Evolutionary conservation across 805 yeast genomes (phyloP), one percentile per base, ranked within the genome.

Genomic region (Zygosaccharomyces pseudorouxii): DNA sequence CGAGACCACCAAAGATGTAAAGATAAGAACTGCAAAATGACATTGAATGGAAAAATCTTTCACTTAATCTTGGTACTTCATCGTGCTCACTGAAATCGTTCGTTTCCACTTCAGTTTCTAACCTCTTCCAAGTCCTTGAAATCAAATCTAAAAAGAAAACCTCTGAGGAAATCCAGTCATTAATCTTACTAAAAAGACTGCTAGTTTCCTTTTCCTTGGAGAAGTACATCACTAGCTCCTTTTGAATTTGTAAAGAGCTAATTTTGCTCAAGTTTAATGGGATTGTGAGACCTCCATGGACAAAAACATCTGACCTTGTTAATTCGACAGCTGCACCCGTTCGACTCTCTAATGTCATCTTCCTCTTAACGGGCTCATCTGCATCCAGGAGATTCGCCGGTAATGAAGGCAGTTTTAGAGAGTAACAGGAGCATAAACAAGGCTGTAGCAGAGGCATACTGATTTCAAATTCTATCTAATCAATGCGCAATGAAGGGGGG

Each of bases 1-100:
- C 63, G 25, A 86, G 60, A 0, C 95, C 95, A 25, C 95, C 93
- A 59, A 76, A 80, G 2, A 84, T 56, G 60, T 77, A 85, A 2
- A 84, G 50, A 38, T 74, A 71, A 40, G 78, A 74, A 30, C 75
- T 76, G 46, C 72, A 65, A 38, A 75, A 76, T 14, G 77, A 67
- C 48, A 84, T 64, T 3, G 86, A 75, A 55, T 83, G 90, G 58
- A 72, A 82, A 48, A 84, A 61, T 44, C 95, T 70, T 10, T 64
- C 66, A 30, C 47, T 49, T 12, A 56, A 40, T n/a, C 28, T 22
- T 10, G 37, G 44, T 6, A 28, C 33, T 5, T 23, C 16, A 16
- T 39, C 51, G 14, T 35, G 41, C 27, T 42, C 38, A n/a, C 25
- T 12, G 18, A 39, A 25, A 25, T 20, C 42, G 10, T 14, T 30